Base-by-base conservation (phyloP, 805 yeast genomes). In the Pichia exigua region DNA sequence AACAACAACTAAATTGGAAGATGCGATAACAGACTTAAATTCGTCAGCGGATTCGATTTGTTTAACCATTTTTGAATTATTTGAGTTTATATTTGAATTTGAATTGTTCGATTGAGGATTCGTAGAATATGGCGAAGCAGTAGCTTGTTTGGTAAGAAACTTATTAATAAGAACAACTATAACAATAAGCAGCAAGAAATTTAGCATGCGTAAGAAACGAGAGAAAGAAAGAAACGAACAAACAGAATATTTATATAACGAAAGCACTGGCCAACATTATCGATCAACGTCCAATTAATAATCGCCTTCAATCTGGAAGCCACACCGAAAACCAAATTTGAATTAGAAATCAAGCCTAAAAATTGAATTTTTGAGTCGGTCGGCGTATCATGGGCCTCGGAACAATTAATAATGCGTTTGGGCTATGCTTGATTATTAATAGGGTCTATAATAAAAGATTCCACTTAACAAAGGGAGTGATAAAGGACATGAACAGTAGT, bases 1-100 rank as follows among this genome's bases (percentile, higher is more conserved):
- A 61, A 94, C 88, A 61, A 94, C 91, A 61, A 89, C 91, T 65
- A 89, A 76, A 62, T 85, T 87, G 42, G 56, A 35, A 59, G 79
- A 79, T 53, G 70, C 61, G 64, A 85, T 78, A 59, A 83, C 85
- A 54, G 75, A 73, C 50, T 79, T 73, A 78, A 91, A 92, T 68
- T 90, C 91, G 39, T 60, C 68, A 48, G 61, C 61, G 35, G 69
- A 58, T 50, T 57, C 54, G 54, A 84, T 69, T 62, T 73, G 76
- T 60, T 72, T 57, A 59, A 83, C 87, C 85, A 82, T 81, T 70
- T 18, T 42, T 13, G 44, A 41, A 24, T 21, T 22, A 20, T 22
- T 22, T 26, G 39, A 21, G 15, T 38, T 32, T 32, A 28, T 20
- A 30, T 45, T 50, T 35, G 42, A 51, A 35, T 48, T 48, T 35